Evolutionary conservation across 1,284 basidiomycete genomes (phyloP), one percentile per base, ranked within the genome.

Genomic region (Farysia itapuensis): DNA sequence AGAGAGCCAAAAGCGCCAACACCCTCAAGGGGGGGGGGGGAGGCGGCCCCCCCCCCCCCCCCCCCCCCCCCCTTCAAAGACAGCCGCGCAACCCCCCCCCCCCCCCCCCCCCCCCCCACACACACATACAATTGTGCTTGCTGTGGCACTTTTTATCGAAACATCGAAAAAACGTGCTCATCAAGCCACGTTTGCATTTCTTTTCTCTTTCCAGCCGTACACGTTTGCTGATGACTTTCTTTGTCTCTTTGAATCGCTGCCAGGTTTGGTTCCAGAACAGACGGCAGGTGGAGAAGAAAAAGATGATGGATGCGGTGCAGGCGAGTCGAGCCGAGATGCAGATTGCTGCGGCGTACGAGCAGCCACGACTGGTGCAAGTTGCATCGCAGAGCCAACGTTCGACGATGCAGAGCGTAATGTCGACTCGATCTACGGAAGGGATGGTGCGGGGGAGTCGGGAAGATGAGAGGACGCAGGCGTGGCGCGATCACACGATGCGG

Each of bases 191-290:
- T 28, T 28, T n/a, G 26, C n/a, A n/a, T 28, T 28, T 28, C 26
- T 28, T 28, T 28, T 11, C 26, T n/a, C 26, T 28, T 28, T n/a
- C n/a, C n/a, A n/a, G n/a, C n/a, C n/a, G n/a, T n/a, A n/a, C n/a
- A n/a, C n/a, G n/a, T n/a, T n/a, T n/a, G n/a, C n/a, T n/a, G 26
- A 28, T 28, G 26, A 28, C n/a, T 28, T n/a, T 28, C 26, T 11
- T n/a, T n/a, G 9, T 9, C n/a, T n/a, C 26, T 28, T n/a, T 28
- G 11, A 9, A 9, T 11, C n/a, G 26, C 26, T 28, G 9, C n/a
- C 19, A 52, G 52, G 49, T 59, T 4, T 60, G 57, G 57, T 60
- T 60, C 19, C 57, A 60, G 25, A 60, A 60, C 35, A 23, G 57
- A 2, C 42, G 57, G 9, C 57, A 60, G 26, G 57, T 60, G 1